Evolutionary conservation across 345 rosid genomes (phyloP), one percentile per base, ranked within the genome.

Genomic region (Pugionium dolabratum): DNA sequence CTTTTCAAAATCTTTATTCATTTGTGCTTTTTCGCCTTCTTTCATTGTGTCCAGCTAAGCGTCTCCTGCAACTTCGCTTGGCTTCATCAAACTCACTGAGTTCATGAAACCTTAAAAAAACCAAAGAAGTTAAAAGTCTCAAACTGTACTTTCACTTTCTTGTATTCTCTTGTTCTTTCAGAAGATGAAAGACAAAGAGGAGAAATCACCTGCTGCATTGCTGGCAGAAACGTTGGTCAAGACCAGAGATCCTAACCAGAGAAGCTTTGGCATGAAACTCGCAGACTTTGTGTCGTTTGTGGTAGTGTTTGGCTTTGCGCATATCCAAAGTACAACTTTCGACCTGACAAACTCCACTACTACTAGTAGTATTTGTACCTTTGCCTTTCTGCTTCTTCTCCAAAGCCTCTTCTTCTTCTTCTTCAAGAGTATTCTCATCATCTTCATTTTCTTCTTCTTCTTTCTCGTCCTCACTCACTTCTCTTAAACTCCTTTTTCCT

Each of bases 171-270:
- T 55, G 11, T 54, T 33, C 41, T 43, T 6, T 2, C 5, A 51
- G 25, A 30, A 54, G 56, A 10, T 44, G 26, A 27, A 9, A 35
- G 29, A 31, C 34, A 32, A 0, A 26, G 32, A 18, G 7, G 28
- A 6, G 7, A 1, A 1, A 4, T n/a, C n/a, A 82, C 99, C 92
- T 90, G 97, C 99, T 94, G 74, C 99, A 94, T 88, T 90, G 99
- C 76, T 94, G 99, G 80, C 99, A 94, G 67, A 94, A 94, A 60
- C 99, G 94, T 72, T 86, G 88, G 5, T 76, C 86, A 54, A 72
- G 68, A 42, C 90, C 97, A 28, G 71, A 78, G 57, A 94, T 79
- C 52, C 48, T 71, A 39, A 81, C 97, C 18, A 50, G 51, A 3
- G 90, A 30, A 60, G 90, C 86, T 76, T 85, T 94, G 74, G 99